These are phyloP conservation scores for Cyberlindnera sargentensis DNA, from an alignment of 805 yeast species.

Conservation along the genomic window DNA sequence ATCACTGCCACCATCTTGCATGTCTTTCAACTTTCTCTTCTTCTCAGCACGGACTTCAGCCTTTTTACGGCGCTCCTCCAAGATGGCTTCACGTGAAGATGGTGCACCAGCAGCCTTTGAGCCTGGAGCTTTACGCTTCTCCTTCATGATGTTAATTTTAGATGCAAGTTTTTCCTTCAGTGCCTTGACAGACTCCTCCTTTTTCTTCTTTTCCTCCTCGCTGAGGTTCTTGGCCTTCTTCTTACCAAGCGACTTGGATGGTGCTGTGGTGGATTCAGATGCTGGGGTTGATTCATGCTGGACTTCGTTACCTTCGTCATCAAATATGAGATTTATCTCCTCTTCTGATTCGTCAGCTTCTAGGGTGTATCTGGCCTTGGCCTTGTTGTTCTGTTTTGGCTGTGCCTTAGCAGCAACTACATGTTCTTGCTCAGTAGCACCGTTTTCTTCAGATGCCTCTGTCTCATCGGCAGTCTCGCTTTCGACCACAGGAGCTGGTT, in stretches of 20 bases:
- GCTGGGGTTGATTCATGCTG: constrained; percentile 13
- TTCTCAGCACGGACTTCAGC: constrained; percentile 27
- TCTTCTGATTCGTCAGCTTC: constrained; percentile 27
- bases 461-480: constrained; percentile 6
- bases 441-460: constrained; percentile 14
- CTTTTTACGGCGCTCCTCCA: constrained; percentile 54
- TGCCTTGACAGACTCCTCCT: constrained; percentile 50
- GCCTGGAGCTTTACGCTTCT: constrained; percentile 90
- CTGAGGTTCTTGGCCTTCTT: constrained; percentile 26
- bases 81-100: constrained; percentile 72
- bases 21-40: constrained; percentile 34
- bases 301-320: constrained; percentile 62
- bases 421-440: constrained; percentile 16
- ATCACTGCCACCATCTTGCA: constrained; percentile 31
- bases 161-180: constrained; percentile 74
- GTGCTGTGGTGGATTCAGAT: neutral
- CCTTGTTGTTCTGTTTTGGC: constrained; percentile 16
- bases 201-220: constrained; percentile 43
- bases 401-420: neutral
- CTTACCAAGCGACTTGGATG: constrained; percentile 9
- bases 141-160: constrained; percentile 62
- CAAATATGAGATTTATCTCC: constrained; percentile 45
- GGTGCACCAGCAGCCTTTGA: constrained; percentile 75
- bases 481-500: constrained; percentile 10
- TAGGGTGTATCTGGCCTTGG: constrained; percentile 17